These are phyloP conservation scores for Coniophora puteana DNA, from an alignment of 1,284 basidiomycete genomes.

Conservation along the genomic window DNA sequence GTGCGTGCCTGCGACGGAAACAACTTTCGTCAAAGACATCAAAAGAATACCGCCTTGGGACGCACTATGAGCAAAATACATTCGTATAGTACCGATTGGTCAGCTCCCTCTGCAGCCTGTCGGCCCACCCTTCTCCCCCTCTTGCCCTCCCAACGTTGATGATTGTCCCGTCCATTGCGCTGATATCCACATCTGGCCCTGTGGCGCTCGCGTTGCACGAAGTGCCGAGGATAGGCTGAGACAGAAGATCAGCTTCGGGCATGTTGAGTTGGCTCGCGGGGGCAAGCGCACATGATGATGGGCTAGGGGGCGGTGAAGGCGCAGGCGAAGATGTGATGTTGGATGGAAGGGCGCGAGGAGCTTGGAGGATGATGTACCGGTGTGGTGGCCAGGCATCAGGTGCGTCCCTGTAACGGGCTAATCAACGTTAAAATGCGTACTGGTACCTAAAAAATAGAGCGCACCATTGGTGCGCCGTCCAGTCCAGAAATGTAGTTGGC, in stretches of 20 bases:
- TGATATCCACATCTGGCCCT: slow-evolving; percentile 58
- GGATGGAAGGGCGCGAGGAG: slow-evolving; percentile 67
- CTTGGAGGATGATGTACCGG: slow-evolving; percentile 77
- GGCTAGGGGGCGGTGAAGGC: slow-evolving; percentile 42
- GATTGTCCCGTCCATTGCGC: slow-evolving; percentile 56
- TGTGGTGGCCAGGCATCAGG: slow-evolving; percentile 84
- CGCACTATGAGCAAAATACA: slow-evolving; percentile 85
- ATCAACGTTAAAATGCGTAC: background rate
- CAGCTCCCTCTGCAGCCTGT: slow-evolving; percentile 62
- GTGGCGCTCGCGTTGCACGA: slow-evolving; percentile 50
- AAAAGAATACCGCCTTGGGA: slow-evolving; percentile 13
- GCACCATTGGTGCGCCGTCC: slow-evolving; percentile 80
- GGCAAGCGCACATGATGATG: slow-evolving; percentile 65
- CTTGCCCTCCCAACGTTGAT: slow-evolving; percentile 72
- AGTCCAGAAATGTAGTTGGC: slow-evolving; percentile 68
- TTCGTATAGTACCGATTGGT: slow-evolving; percentile 82
- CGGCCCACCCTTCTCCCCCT: slow-evolving; percentile 63
- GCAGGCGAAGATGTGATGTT: slow-evolving; percentile 56
- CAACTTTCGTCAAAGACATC: slow-evolving; percentile 10
- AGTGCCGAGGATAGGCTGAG: slow-evolving; percentile 49
- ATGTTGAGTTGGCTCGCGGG: slow-evolving; percentile 75
- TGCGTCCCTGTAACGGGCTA: slow-evolving; percentile 52
- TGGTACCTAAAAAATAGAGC: slow-evolving; percentile 7
- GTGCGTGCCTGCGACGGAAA: slow-evolving; percentile 57
- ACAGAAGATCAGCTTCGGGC: slow-evolving; percentile 60